A percentile compares a stretch with the other conserved stretches of the same genome.
Conservation (phyloP, 2,329 filamentous ascomycete species). For the Fusarium newnesense region DNA sequence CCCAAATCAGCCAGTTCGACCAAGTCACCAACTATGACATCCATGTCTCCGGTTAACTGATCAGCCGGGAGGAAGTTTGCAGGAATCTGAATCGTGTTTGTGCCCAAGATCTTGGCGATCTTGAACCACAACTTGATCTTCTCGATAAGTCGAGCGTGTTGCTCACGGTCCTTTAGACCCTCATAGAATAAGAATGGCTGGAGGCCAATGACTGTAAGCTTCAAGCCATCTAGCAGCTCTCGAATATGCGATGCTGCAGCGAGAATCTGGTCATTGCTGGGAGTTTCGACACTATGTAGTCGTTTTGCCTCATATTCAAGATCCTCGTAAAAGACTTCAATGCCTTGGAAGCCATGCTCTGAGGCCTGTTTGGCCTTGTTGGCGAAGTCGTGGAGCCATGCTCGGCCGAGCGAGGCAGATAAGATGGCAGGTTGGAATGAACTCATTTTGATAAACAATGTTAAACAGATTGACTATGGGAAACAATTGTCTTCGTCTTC, state of each 20-base stretch:
- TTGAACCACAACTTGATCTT: constrained; percentile 15
- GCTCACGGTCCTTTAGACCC: neutral
- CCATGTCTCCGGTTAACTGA: constrained; percentile 8
- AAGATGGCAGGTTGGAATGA: neutral
- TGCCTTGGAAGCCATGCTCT: constrained; percentile 2
- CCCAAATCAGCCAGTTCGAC: neutral
- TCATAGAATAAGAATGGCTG: constrained; percentile 18
- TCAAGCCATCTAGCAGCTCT: neutral
- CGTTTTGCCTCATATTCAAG: constrained; percentile 11
- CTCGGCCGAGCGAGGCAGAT: constrained; percentile 9
- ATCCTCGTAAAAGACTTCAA: constrained; percentile 15
- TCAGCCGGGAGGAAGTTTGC: constrained; percentile 17
- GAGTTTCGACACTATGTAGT: neutral
- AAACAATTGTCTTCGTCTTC: no score
- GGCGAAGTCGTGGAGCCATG: constrained; percentile 9
- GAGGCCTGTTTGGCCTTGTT: constrained; percentile 1
- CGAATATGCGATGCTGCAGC: neutral
- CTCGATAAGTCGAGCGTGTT: neutral
- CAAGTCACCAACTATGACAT: neutral
- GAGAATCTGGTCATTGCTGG: neutral
- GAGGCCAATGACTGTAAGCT: neutral
- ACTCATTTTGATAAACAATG: neutral
- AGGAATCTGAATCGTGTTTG: constrained; percentile 11
- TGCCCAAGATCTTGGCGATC: neutral
- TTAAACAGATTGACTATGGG: no score